A percentile compares a stretch with the other conserved stretches of the same genome.
phyloP scores from a whole-genome alignment of 1,284 basidiomycete species.

The Inonotus hispidus region DNA sequence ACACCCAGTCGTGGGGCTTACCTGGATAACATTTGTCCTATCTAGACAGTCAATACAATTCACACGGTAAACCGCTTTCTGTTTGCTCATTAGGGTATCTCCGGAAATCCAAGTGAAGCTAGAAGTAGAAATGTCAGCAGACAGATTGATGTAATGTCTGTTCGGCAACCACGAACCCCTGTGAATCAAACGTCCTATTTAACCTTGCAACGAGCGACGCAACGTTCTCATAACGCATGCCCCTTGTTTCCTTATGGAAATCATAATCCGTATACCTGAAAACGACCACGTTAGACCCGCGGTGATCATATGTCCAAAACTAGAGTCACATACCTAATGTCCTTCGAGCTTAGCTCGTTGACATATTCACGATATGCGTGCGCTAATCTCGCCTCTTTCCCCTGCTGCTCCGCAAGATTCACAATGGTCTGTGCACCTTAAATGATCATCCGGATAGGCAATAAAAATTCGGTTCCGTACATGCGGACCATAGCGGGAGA shows the following conservation, averaged over 20 bases:
- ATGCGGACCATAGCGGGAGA: slow-evolving; percentile 71
- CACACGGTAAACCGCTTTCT: slow-evolving; percentile 79
- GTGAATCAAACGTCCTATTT: slow-evolving; percentile 66
- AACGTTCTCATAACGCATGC: slow-evolving; percentile 94
- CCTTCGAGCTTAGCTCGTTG: slow-evolving; percentile 51
- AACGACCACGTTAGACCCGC: background rate
- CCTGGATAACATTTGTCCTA: slow-evolving; percentile 87
- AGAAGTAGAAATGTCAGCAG: slow-evolving; percentile 7
- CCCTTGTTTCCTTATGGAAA: slow-evolving; percentile 86
- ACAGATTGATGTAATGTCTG: background rate
- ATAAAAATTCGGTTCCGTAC: slow-evolving; percentile 35
- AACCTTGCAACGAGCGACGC: slow-evolving; percentile 69
- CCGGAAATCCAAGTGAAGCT: slow-evolving; percentile 86
- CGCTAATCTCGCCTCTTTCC: slow-evolving; percentile 82
- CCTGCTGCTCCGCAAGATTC: slow-evolving; percentile 87
- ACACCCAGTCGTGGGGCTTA: slow-evolving; percentile 23
- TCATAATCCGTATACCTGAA: slow-evolving; percentile 72
- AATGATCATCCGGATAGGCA: slow-evolving; percentile 3
- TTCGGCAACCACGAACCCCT: slow-evolving; percentile 48
- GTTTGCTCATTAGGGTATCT: slow-evolving; percentile 66
- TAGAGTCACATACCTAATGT: slow-evolving; percentile 50
- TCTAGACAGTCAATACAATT: slow-evolving; percentile 95
- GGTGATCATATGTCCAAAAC: background rate
- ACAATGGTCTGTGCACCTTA: slow-evolving; percentile 55
- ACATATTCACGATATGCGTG: slow-evolving; percentile 73